Percentiles rank a stretch among this genome's conserved stretches.
Evolutionary conservation across 371 early-diverging fungal species (phyloP).

Genomic region (Chytridium lagenaria): DNA sequence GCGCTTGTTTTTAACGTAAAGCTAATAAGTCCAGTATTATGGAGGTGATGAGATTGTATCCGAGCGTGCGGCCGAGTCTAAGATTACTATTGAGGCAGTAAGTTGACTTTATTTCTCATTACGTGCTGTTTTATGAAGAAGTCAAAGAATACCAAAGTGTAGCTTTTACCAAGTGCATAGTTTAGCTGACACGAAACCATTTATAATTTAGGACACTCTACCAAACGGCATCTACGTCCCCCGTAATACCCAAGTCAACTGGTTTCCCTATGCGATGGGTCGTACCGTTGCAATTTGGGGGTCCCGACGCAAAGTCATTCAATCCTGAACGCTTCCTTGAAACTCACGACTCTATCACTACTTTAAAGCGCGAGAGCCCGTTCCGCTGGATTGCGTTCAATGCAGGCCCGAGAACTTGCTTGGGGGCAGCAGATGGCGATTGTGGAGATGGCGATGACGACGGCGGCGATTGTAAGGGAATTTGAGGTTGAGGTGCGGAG

Average conservation of each 20-base stretch:
- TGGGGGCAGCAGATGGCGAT: conserved; percentile 24
- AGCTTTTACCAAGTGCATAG: neutral
- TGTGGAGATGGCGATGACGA: conserved; percentile 8
- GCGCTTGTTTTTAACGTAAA: neutral
- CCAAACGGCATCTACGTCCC: conserved; percentile 17
- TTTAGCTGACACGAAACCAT: neutral
- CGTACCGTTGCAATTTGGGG: conserved; percentile 62
- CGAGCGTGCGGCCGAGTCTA: conserved; percentile 66
- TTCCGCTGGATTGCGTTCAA: conserved; percentile 16
- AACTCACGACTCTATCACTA: conserved; percentile 1
- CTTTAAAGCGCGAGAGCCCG: neutral
- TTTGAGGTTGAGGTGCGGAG: neutral
- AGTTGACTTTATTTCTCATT: too few species aligned
- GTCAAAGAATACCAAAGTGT: neutral
- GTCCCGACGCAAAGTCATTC: conserved; percentile 57
- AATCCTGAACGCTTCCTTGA: conserved; percentile 63
- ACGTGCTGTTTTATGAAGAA: too few species aligned
- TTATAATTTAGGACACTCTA: neutral
- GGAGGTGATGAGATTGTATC: conserved; percentile 71
- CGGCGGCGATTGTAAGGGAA: neutral
- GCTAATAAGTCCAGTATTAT: conserved; percentile 34
- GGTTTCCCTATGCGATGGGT: conserved; percentile 48
- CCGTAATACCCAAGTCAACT: neutral
- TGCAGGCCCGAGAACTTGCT: conserved; percentile 13
- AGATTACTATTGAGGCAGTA: conserved; percentile 65